A percentile compares a stretch with the other conserved stretches of the same genome.
phyloP scores from a whole-genome alignment of 2,329 filamentous ascomycete genomes.

The Arthrobotrys megalospora region DNA sequence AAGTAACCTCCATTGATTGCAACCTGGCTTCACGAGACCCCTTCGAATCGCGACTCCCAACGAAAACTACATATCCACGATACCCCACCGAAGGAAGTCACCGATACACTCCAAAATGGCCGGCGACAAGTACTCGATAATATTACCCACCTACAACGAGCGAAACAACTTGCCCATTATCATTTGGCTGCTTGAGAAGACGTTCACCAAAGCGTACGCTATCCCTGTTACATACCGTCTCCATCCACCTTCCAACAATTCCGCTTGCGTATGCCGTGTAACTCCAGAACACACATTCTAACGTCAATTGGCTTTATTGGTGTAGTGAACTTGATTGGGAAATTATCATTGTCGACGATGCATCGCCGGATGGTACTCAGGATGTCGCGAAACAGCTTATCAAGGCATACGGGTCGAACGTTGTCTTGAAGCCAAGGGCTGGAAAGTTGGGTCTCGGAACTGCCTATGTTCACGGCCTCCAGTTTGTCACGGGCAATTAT shows the following conservation, averaged over 20 bases:
- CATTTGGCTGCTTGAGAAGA: conserved; percentile 91
- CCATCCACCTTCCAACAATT: conserved; percentile 39
- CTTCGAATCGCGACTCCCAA: conserved; percentile 14
- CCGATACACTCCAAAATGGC: conserved; percentile 49
- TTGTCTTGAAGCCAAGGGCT: conserved; percentile 86
- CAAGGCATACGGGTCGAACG: conserved; percentile 81
- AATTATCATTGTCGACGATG: conserved; percentile 97
- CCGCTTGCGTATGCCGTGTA: conserved; percentile 4
- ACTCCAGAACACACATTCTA: conserved; percentile 31
- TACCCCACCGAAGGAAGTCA: conserved; percentile 23
- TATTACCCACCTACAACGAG: conserved; percentile 99
- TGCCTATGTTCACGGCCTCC: conserved; percentile 93
- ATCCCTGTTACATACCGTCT: conserved; percentile 26
- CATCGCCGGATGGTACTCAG: conserved; percentile 94
- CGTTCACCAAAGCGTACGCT: conserved; percentile 86
- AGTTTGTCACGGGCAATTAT: conserved; percentile 91
- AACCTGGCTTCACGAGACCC: conserved; percentile 53
- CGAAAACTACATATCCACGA: conserved; percentile 7
- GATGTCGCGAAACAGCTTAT: conserved; percentile 91
- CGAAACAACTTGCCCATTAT: conserved; percentile 96
- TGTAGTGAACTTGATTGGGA: conserved; percentile 93
- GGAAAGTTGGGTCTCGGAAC: conserved; percentile 98
- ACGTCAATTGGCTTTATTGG: conserved; percentile 35
- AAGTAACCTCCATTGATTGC: conserved; percentile 17
- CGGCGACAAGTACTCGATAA: conserved; percentile 92